Percentiles rank a stretch among this genome's conserved stretches.
Evolutionary conservation across 257 asterid genomes (phyloP).

Genomic region (Solanum paucissectum): DNA sequence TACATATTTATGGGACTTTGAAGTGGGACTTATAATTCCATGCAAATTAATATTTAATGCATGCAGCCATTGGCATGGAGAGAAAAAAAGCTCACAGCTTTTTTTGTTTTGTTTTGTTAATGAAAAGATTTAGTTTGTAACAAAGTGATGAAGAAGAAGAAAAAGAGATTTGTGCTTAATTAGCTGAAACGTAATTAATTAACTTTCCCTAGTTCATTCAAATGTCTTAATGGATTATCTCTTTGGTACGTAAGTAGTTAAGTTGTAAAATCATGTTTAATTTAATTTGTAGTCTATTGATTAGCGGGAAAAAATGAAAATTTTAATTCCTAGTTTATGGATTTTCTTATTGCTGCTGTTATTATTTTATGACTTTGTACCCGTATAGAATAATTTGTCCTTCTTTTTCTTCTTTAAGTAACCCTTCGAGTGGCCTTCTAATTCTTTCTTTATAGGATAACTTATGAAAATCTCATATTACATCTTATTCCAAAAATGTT

Average conservation of each 20-base stretch:
- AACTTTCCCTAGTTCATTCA: not conserved
- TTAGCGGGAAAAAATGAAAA: not conserved
- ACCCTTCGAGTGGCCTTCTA: not conserved
- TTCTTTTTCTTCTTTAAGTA: not conserved
- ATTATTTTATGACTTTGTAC: not conserved
- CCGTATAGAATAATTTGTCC: not conserved
- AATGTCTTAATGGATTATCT: not conserved
- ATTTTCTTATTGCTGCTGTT: not conserved
- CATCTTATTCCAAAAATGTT: not conserved
- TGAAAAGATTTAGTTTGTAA: not conserved
- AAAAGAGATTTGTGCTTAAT: not conserved
- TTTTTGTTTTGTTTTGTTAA: not conserved
- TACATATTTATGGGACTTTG: slow-evolving; percentile 39
- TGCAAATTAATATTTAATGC: not conserved
- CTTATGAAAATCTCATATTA: not conserved
- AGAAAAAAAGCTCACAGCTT: not conserved
- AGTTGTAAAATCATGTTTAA: slow-evolving; percentile 21
- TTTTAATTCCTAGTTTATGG: not conserved
- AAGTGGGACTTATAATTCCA: not conserved
- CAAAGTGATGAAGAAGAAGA: not conserved
- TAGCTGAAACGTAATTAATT: not conserved
- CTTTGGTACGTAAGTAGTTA: slow-evolving; percentile 3
- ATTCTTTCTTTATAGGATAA: not conserved
- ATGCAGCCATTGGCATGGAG: not conserved
- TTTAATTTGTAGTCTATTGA: slow-evolving; percentile 10